Evolutionary conservation across 2,329 filamentous ascomycete genomes (phyloP).

Genomic region (Botrytis fragariae): DNA sequence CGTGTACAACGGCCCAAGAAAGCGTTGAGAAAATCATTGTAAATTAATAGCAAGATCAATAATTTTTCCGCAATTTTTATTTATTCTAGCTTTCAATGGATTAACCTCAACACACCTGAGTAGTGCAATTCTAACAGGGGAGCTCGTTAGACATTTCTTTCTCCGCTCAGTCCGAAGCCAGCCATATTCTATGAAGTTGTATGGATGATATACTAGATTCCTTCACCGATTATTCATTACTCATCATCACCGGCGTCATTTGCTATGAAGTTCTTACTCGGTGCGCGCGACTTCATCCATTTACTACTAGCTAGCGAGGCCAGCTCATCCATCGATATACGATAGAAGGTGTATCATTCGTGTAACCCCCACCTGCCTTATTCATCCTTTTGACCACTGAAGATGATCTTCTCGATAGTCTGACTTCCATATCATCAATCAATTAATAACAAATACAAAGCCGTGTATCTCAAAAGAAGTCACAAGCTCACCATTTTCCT

Average conservation of each 20-base stretch:
- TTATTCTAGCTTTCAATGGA: background rate
- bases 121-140: background rate
- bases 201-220: background rate
- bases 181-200: background rate
- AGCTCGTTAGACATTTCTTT: background rate
- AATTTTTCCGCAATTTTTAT: background rate
- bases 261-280: background rate
- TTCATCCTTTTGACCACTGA: background rate
- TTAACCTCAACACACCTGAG: background rate
- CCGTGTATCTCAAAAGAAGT: background rate
- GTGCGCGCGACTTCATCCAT: background rate
- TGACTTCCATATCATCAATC: background rate
- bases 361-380: background rate
- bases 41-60: background rate
- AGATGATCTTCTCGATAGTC: background rate
- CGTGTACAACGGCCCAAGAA: background rate
- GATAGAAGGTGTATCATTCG: background rate
- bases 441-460: background rate
- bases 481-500: background rate
- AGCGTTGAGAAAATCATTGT: too few species aligned
- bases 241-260: background rate
- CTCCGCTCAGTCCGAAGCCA: background rate
- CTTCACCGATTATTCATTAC: background rate
- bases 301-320: background rate
- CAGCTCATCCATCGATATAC: conserved; percentile 1